A percentile compares a stretch with the other conserved stretches of the same genome.
These are phyloP conservation scores for Thinopyrum elongatum DNA, from an alignment of 176 grass and related monocot species.

Conservation along the genomic window DNA sequence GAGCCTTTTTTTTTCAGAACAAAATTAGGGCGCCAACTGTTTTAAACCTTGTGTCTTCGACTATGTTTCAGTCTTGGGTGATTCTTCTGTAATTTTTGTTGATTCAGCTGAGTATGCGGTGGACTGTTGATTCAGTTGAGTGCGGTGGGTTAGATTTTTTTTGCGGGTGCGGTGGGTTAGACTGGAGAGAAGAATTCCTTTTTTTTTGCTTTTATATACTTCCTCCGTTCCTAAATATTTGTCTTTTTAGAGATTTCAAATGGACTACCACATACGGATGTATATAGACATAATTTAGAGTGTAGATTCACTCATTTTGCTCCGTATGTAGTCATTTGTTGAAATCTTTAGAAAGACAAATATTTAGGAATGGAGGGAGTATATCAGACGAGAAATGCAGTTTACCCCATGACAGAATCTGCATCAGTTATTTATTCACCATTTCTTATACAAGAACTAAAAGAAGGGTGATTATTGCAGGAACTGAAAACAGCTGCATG, in stretches of 20 bases:
- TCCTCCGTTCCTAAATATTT: no score
- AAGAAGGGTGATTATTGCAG: not conserved
- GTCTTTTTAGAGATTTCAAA: no score
- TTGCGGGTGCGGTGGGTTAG: not conserved
- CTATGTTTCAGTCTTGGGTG: not conserved
- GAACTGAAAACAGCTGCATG: constrained; percentile 8
- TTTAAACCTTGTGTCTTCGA: not conserved
- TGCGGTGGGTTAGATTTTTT: not conserved
- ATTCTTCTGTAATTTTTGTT: not conserved
- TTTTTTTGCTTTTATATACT: not conserved
- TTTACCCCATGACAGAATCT: not conserved
- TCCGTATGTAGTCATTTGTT: no score
- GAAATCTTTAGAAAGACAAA: no score
- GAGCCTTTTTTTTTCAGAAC: not conserved
- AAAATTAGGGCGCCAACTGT: not conserved
- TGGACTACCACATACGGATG: no score
- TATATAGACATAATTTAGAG: no score
- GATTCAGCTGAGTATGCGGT: not conserved
- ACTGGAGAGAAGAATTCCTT: not conserved
- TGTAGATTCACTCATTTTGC: no score
- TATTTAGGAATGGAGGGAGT: no score
- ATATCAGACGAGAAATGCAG: not conserved
- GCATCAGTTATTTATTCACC: not conserved
- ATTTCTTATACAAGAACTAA: not conserved
- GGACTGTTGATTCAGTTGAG: not conserved